These are phyloP conservation scores for Sphaceloma murrayae DNA, from an alignment of 2,329 filamentous ascomycete species.

Conservation along the genomic window DNA sequence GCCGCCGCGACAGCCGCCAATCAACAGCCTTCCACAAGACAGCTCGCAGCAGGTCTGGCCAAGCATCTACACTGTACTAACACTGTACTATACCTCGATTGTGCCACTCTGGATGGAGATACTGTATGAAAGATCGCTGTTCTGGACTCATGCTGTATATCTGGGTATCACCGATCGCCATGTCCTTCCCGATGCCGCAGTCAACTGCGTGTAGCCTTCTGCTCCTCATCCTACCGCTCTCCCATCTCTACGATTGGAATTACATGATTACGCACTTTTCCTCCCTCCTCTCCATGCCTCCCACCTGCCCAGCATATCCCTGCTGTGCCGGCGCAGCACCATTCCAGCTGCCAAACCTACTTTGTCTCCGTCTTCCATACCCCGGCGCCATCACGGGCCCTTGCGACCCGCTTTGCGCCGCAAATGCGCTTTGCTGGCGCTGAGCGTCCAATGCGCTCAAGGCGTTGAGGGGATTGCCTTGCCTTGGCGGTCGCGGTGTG, in stretches of 20 bases:
- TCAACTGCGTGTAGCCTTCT: no score
- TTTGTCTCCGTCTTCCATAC: conserved; percentile 9
- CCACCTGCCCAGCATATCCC: not conserved
- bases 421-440: conserved; percentile 14
- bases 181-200: not conserved
- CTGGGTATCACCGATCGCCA: conserved; percentile 10
- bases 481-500: conserved; percentile 22
- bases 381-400: conserved; percentile 11
- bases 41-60: no score
- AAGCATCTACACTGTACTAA: no score
- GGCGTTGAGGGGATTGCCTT: conserved; percentile 28
- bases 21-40: no score
- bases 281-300: conserved; percentile 3
- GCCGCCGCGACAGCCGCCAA: no score
- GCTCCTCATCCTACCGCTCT: not conserved
- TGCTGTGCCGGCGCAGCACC: conserved; percentile 1
- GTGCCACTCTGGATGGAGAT: no score
- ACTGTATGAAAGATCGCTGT: no score
- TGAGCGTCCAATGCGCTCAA: conserved; percentile 27
- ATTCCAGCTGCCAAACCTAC: conserved; percentile 10
- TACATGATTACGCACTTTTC: conserved; percentile 12
- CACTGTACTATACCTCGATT: no score
- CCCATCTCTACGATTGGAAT: not conserved
- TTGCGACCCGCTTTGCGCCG: conserved; percentile 9
- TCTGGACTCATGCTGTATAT: conserved; percentile 14